Conservation (phyloP, 2,329 filamentous ascomycete genomes). For the Epichloe sp. region DNA sequence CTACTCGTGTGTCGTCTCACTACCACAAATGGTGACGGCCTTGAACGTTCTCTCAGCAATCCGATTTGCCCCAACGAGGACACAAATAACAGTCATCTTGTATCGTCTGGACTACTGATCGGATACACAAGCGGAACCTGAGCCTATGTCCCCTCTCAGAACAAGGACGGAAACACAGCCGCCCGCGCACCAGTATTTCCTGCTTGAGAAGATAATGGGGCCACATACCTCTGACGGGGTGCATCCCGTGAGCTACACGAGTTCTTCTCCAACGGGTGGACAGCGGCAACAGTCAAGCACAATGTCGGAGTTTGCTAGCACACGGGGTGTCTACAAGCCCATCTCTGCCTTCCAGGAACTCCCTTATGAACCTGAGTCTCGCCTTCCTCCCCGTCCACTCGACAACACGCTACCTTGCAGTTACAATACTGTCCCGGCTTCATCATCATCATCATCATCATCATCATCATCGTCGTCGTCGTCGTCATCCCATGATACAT, state of each 20-base stretch:
- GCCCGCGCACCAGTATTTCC: slow-evolving; percentile 6
- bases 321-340: slow-evolving; percentile 13
- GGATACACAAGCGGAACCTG: slow-evolving; percentile 1
- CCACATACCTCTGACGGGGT: slow-evolving; percentile 16
- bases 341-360: slow-evolving; percentile 12
- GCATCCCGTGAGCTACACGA: slow-evolving; percentile 21
- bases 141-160: background rate
- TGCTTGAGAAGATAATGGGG: slow-evolving; percentile 14
- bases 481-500: slow-evolving; percentile 13
- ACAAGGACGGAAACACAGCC: background rate
- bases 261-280: slow-evolving; percentile 11
- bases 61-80: background rate
- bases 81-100: background rate
- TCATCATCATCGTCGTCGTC: slow-evolving; percentile 17
- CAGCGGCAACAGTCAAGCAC: slow-evolving; percentile 18
- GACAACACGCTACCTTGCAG: background rate
- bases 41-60: background rate
- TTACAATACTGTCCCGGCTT: slow-evolving; percentile 7
- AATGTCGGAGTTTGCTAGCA: slow-evolving; percentile 14
- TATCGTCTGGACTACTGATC: background rate
- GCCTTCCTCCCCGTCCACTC: slow-evolving; percentile 5
- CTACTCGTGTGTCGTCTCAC: background rate
- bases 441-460: slow-evolving; percentile 8
- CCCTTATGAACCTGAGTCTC: slow-evolving; percentile 12
- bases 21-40: background rate